phyloP scores from a whole-genome alignment of 2,329 filamentous ascomycete species.

The Pleoardoris graminearum region DNA sequence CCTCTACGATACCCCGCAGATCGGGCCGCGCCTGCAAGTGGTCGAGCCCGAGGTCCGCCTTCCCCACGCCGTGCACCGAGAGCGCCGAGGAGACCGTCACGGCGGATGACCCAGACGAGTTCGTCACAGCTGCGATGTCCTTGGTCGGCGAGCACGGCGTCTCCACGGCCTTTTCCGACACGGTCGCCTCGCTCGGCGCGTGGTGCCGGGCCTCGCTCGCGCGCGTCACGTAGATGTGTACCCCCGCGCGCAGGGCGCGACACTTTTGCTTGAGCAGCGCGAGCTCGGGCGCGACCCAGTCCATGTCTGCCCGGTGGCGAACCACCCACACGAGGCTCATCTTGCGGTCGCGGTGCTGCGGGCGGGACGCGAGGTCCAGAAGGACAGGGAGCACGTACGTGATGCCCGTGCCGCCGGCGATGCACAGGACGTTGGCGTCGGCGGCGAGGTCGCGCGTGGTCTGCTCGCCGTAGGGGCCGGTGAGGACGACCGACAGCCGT shows the following conservation, averaged over 20 bases:
- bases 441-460: constrained; percentile 27
- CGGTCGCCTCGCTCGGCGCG: constrained; percentile 17
- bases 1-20: constrained; percentile 22
- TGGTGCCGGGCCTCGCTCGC: constrained; percentile 25
- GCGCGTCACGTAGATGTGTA: constrained; percentile 42
- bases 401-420: constrained; percentile 45
- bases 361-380: constrained; percentile 30
- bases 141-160: constrained; percentile 22
- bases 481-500: constrained; percentile 38
- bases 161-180: constrained; percentile 24
- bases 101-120: constrained; percentile 17
- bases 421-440: constrained; percentile 38
- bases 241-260: constrained; percentile 26
- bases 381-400: constrained; percentile 44
- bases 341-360: constrained; percentile 28
- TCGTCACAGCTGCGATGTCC: constrained; percentile 24
- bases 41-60: constrained; percentile 30
- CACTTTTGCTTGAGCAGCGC: constrained; percentile 32
- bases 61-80: constrained; percentile 34
- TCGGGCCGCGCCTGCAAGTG: constrained; percentile 31
- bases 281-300: constrained; percentile 44
- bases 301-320: constrained; percentile 37
- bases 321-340: constrained; percentile 43
- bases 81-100: constrained; percentile 28
- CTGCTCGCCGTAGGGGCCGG: constrained; percentile 40